These are phyloP conservation scores for Cladosporium halotolerans DNA, from an alignment of 2,329 filamentous ascomycete species.

Conservation along the genomic window DNA sequence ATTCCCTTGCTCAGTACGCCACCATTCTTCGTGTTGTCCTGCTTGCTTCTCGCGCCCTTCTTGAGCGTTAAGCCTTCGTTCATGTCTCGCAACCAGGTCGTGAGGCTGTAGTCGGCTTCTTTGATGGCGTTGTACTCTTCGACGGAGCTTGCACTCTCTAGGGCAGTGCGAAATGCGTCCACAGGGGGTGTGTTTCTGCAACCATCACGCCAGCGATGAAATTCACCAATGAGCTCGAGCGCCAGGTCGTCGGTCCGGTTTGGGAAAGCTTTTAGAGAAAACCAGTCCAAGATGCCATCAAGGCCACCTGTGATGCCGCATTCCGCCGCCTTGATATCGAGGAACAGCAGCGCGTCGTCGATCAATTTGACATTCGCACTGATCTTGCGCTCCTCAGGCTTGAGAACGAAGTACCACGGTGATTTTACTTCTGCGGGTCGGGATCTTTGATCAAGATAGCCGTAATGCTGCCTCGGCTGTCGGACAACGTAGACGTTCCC, in stretches of 20 bases:
- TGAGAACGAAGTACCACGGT: neutral
- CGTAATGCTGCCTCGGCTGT: neutral
- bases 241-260: neutral
- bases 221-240: neutral
- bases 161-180: neutral
- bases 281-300: neutral
- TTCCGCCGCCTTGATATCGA: neutral
- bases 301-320: neutral
- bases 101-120: neutral
- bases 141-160: neutral
- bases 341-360: slow-evolving; percentile 4
- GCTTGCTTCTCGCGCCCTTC: neutral
- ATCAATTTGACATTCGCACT: slow-evolving; percentile 2
- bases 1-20: neutral
- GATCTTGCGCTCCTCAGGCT: neutral
- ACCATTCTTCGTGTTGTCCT: neutral
- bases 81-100: neutral
- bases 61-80: neutral
- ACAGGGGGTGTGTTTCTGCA: neutral
- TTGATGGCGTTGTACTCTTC: slow-evolving; percentile 1
- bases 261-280: neutral
- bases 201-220: neutral
- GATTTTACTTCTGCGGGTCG: neutral
- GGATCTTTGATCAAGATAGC: neutral
- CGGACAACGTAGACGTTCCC: neutral